Evolutionary conservation across 768 basidiomycete species (phyloP), one percentile per base, ranked within the genome.

Genomic region (Coprinopsis strossmayeri): DNA sequence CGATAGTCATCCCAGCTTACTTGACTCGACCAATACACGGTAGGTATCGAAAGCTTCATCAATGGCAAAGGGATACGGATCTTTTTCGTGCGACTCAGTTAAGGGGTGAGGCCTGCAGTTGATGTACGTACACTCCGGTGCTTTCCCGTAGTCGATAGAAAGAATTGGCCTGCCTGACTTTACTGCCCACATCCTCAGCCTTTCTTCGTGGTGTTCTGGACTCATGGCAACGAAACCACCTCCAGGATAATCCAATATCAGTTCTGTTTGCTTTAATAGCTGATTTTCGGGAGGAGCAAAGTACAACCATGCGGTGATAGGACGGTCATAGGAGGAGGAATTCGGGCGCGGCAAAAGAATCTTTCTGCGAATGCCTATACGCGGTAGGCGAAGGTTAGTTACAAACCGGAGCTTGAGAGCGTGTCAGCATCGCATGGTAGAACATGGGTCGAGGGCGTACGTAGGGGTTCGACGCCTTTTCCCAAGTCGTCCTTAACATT

Each of bases 151-250:
- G 53, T 98, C 91, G 39, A 98, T 77, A 10, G 89, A 76, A 32
- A 98, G 68, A 2, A 97, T 78, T 12, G 89, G 87, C 59, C 81
- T 83, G 11, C 84, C 77, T 0, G 89, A 91, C 41, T 72, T 73
- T 26, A 79, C 68, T 2, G 93, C 87, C 95, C 96, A 98, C 56
- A 76, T 74, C 45, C 89, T 73, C 48, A 97, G 72, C 12, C 96
- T 78, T 61, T 98, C 95, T 66, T 96, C 95, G 55, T 99, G 96
- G 64, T 97, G 93, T 58, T 91, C 87, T 1, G 96, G 96, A 3
- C 77, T 79, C 93, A 98, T 96, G 20, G 91, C 88, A 43, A 98
- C 84, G 64, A 97, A 99, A 0, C 96, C 96, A 4, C 96, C 96
- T 3, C 96, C 96, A 12, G 96, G 95, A 49, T 90, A 82, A 60